Evolutionary conservation across 2,329 filamentous ascomycete genomes (phyloP), one percentile per base, ranked within the genome.

Genomic region (Pseudocercospora fijiensis): DNA sequence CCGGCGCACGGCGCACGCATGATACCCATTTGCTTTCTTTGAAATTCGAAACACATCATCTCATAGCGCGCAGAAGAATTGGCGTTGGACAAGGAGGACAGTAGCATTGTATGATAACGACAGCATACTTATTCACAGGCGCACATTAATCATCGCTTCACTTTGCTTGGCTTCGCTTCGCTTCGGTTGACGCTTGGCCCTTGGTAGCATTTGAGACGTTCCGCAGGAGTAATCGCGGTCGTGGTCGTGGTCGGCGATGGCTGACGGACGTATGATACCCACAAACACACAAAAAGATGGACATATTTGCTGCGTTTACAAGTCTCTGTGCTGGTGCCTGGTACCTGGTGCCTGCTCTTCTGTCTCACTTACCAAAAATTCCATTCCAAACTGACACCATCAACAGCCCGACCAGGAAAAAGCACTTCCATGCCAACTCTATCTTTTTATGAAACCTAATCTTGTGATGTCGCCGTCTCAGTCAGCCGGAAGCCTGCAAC

Each of bases 21-120:
- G 65, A 69, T 69, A 70, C 68, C 68, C 69, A 61, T 67, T 69
- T 65, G 60, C 60, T 62, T 62, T 62, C 43, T n/a, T n/a, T 49
- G 58, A n/a, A 58, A 52, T 58, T 52, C 37, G 26, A 56, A 33
- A 41, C 53, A 56, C 53, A 56, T 37, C 51, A 27, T 55, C 27
- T 58, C 57, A 51, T 28, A 24, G 57, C 57, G 41, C 41, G 57
- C 26, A 51, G 37, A 28, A 49, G 41, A 30, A 58, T 58, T 20
- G 41, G 57, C 20, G 24, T 20, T 58, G 37, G 43, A 47, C 57
- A 58, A 9, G 53, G 53, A 24, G 53, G 53, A 53, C 33, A 45
- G 20, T 20, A 49, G 37, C n/a, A n/a, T 27, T 55, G 52, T 61
- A 51, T 61, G 26, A 58, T 57, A 57, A 59, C 28, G 62, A 64